phyloP scores from a whole-genome alignment of 257 asterid genomes.

The Solanum pimpinellifolium region DNA sequence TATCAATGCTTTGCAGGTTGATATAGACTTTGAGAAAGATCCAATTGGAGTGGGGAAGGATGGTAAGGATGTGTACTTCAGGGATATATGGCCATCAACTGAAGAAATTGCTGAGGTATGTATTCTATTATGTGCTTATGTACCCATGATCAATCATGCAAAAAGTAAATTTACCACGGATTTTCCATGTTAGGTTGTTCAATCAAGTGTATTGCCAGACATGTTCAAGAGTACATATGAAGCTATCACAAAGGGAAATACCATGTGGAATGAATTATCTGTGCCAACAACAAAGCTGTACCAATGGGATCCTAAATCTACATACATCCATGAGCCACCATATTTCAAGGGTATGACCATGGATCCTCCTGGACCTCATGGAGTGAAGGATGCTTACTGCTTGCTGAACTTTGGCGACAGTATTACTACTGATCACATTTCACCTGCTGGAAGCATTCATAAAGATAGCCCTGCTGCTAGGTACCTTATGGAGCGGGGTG shows the following conservation, averaged over 20 bases:
- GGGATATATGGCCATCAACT: conserved; percentile 90
- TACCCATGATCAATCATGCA: not conserved
- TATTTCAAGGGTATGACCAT: conserved; percentile 86
- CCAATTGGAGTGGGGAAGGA: conserved; percentile 87
- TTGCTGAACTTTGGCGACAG: conserved; percentile 88
- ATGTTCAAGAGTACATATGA: conserved; percentile 91
- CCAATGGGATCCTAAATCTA: conserved; percentile 78
- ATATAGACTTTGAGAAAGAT: conserved; percentile 87
- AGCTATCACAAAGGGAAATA: conserved; percentile 75
- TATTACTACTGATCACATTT: conserved; percentile 91
- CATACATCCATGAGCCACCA: conserved; percentile 95
- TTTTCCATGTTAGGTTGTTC: conserved; percentile 49
- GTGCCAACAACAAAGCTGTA: conserved; percentile 54
- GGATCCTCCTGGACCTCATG: conserved; percentile 90
- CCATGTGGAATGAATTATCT: conserved; percentile 82
- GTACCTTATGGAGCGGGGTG: conserved; percentile 64
- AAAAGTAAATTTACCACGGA: not conserved
- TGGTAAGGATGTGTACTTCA: conserved; percentile 73
- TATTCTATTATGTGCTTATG: not conserved
- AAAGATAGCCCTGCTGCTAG: conserved; percentile 96
- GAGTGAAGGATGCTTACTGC: conserved; percentile 93
- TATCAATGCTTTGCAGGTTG: conserved; percentile 41
- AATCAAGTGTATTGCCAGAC: conserved; percentile 81
- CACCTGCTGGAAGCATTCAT: conserved; percentile 93
- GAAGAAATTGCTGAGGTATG: conserved; percentile 86